Base-by-base conservation (phyloP, 2,329 filamentous ascomycete genomes). In the Neonectria magnoliae region DNA sequence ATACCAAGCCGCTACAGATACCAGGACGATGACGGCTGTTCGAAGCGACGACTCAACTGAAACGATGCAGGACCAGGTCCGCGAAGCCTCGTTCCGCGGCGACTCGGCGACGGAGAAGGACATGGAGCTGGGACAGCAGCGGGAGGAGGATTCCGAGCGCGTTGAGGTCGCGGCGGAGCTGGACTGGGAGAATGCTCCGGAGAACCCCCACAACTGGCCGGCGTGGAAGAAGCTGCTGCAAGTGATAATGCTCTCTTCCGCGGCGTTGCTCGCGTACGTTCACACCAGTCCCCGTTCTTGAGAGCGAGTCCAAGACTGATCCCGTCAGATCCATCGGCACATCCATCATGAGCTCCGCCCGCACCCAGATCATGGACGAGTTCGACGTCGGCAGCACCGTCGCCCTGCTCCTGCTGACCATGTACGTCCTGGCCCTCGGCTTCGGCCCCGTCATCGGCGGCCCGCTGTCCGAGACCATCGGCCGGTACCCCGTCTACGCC, bases 391-490 rank as follows among this genome's bases (percentile, higher is more conserved):
- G 81, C 14, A 81, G 81, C 53, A 89, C 86, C 1, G 81, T 83
- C 8, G 85, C 88, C 0, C 78, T 91, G n/a, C 76, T 91, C 0
- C 85, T 86, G 0, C 75, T 91, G 1, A 84, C 88, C 0, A 74
- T 89, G 6, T 91, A 89, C 73, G 84, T 88, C 6, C 76, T 90
- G 10, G 88, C 88, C 0, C 81, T 91, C 0, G 87, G 80, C 3
- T 79, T 90, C 16, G 89, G 88, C 0, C 89, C 89, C 7, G 77
- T 90, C 54, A 66, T 89, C 14, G 85, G 85, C 10, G 87, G 88
- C 0, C 89, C 88, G 0, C 71, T 90, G 0, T 88, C 85, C 53
- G 89, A 91, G 72, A 84, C 81, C 0, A 76, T 85, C 36, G 89
- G 89, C 2, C 80, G 89, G 1, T 80, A 82, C 22, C 77, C 82